Percentiles rank a stretch among this genome's conserved stretches.
Conservation (phyloP, 331 rosid genomes). For the Ulmus americana region DNA sequence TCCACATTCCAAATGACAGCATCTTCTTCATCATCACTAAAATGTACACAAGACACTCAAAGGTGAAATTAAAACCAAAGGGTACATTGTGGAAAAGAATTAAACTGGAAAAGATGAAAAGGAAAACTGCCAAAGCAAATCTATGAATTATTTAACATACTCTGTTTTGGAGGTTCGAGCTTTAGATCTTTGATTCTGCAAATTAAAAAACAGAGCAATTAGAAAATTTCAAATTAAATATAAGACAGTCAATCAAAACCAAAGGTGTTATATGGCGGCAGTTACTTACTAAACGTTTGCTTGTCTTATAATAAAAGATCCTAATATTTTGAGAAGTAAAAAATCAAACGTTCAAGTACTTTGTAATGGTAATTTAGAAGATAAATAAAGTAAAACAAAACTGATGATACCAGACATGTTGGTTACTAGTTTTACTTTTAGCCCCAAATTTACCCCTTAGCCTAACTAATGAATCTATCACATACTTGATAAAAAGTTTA, state of each 20-base stretch:
- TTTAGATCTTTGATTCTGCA: conserved; percentile 53
- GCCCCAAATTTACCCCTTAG: neutral
- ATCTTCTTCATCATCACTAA: conserved; percentile 72
- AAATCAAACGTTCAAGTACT: neutral
- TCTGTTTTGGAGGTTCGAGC: conserved; percentile 31
- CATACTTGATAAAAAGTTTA: neutral
- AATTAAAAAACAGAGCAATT: conserved; percentile 22
- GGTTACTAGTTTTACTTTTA: neutral
- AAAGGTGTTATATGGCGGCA: neutral
- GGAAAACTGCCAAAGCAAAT: neutral
- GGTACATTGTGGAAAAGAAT: conserved; percentile 12
- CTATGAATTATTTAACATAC: conserved; percentile 40
- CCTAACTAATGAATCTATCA: neutral
- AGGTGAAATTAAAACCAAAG: neutral
- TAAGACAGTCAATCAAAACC: neutral
- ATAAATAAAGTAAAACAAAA: neutral
- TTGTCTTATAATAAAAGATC: neutral
- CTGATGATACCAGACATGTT: neutral
- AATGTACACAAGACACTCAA: conserved; percentile 20
- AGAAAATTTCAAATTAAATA: conserved; percentile 7
- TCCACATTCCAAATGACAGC: conserved; percentile 62
- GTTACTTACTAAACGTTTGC: neutral
- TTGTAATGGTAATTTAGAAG: neutral
- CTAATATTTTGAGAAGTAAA: neutral
- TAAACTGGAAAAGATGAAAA: conserved; percentile 6